A percentile compares a stretch with the other conserved stretches of the same genome.
Evolutionary conservation across 345 rosid species (phyloP).

Genomic region (Gossypium arboreum): DNA sequence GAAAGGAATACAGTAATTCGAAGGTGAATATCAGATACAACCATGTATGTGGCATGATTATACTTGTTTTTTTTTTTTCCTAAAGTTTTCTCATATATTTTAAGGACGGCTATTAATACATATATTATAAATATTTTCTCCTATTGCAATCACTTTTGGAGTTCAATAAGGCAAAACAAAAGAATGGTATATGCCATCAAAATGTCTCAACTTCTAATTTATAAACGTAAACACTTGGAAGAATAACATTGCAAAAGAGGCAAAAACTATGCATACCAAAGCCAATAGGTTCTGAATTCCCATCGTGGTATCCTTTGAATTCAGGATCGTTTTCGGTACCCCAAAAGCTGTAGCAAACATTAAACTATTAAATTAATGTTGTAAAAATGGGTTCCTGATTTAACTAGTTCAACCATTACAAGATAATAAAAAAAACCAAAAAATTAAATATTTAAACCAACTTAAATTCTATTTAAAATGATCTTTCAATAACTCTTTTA

Average conservation of each 20-base stretch:
- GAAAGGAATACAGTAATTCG: neutral
- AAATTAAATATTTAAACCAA: no score
- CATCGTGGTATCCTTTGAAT: conserved; percentile 90
- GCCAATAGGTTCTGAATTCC: conserved; percentile 92
- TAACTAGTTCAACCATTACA: no score
- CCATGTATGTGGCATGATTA: no score
- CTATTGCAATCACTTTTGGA: neutral
- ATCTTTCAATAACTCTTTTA: no score
- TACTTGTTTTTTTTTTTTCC: no score
- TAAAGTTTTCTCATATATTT: no score
- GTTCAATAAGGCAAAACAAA: neutral
- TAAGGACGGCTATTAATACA: neutral
- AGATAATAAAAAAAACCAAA: no score
- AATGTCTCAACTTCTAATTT: neutral
- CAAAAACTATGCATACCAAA: conserved; percentile 45
- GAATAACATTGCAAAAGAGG: neutral
- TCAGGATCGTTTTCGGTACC: conserved; percentile 92
- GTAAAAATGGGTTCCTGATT: no score
- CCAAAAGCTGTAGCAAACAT: conserved; percentile 66
- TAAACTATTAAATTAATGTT: neutral
- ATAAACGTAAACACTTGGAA: neutral
- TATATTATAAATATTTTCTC: neutral
- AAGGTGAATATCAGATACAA: no score
- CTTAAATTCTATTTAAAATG: no score
- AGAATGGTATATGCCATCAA: neutral